Evolutionary conservation across 2,329 filamentous ascomycete species (phyloP).

Genomic region (Lomentospora prolificans): DNA sequence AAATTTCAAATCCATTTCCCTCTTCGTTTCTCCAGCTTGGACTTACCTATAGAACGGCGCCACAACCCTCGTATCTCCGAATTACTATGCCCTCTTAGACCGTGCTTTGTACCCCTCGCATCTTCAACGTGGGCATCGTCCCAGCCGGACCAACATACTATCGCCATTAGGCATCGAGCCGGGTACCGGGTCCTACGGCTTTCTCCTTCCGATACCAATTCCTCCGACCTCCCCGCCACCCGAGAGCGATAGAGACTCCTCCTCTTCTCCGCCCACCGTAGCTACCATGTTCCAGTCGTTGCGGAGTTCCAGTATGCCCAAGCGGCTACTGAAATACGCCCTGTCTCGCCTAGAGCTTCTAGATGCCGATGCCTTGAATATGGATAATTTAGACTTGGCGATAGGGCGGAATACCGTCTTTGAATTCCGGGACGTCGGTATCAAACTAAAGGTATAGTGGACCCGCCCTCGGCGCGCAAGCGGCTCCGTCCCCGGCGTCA

Average conservation of each 20-base stretch:
- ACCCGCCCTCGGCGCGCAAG: slow-evolving; percentile 3
- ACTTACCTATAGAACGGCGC: background rate
- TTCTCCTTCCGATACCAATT: background rate
- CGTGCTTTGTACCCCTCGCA: background rate
- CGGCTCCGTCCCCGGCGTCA: background rate
- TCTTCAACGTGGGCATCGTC: background rate
- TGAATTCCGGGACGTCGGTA: slow-evolving; percentile 76
- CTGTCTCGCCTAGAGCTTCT: slow-evolving; percentile 76
- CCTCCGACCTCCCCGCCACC: background rate
- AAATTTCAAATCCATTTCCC: background rate
- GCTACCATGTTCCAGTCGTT: slow-evolving; percentile 61
- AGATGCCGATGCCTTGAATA: slow-evolving; percentile 76
- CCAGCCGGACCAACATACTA: background rate
- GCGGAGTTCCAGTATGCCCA: slow-evolving; percentile 66
- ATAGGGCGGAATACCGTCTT: slow-evolving; percentile 74
- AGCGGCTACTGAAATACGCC: slow-evolving; percentile 78
- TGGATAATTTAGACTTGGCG: slow-evolving; percentile 76
- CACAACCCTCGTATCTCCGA: background rate
- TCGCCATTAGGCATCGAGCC: background rate
- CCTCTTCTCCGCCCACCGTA: slow-evolving; percentile 37
- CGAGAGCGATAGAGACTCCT: background rate
- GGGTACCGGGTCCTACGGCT: background rate
- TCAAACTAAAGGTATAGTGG: slow-evolving; percentile 60
- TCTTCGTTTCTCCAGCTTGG: background rate
- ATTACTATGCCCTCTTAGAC: background rate